Conservation (phyloP, 106 monocot genomes). For the Dioscorea zingiberensis region DNA sequence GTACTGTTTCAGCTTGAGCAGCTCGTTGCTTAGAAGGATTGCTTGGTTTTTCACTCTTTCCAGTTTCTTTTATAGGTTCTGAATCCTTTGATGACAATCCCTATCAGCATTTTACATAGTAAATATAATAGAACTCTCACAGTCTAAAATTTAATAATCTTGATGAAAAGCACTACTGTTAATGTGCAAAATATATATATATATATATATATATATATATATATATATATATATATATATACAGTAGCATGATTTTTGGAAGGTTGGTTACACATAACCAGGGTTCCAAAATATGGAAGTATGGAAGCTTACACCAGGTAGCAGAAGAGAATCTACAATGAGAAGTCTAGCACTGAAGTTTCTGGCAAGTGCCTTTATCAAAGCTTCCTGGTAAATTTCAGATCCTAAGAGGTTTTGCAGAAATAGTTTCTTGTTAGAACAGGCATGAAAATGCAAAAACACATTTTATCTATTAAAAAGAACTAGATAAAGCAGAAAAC, state of each 20-base stretch:
- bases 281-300: background rate
- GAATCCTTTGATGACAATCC: constrained; percentile 50
- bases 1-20: constrained; percentile 29
- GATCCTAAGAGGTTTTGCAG: constrained; percentile 48
- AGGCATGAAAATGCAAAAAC: constrained; percentile 2
- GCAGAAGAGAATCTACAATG: constrained; percentile 57
- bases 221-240: too few relatives aligned
- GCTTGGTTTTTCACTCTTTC: constrained; percentile 41
- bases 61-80: constrained; percentile 64
- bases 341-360: constrained; percentile 75
- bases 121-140: too few relatives aligned
- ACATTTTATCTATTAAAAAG: constrained; percentile 6
- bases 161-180: too few relatives aligned
- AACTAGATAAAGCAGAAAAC: constrained; percentile 21
- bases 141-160: too few relatives aligned
- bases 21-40: constrained; percentile 45
- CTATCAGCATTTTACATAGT: constrained; percentile 19
- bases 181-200: too few relatives aligned
- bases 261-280: too few relatives aligned
- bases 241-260: too few relatives aligned
- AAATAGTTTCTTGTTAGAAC: background rate
- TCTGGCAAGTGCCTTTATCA: constrained; percentile 76
- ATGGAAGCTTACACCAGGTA: constrained; percentile 69
- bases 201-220: too few relatives aligned
- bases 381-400: constrained; percentile 92